These are phyloP conservation scores for Lichtheimia ornata DNA, from an alignment of 371 early-diverging fungal genomes.

Conservation along the genomic window DNA sequence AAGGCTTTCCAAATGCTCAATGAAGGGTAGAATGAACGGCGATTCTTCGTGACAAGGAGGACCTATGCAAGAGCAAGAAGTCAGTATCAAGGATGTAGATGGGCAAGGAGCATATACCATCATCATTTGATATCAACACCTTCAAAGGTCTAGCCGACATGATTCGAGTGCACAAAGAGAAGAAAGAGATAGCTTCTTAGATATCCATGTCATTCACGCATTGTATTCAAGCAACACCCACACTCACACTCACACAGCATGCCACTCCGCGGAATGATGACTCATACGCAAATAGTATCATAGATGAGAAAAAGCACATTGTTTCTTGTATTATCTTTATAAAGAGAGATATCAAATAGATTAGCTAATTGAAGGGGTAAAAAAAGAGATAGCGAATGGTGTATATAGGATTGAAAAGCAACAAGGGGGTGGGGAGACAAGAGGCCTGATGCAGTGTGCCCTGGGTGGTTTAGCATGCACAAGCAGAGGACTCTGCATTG, in stretches of 20 bases:
- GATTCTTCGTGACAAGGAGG: constrained; percentile 42
- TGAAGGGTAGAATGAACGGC: constrained; percentile 43
- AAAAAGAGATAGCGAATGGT: too few species aligned
- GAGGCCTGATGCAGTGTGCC: neutral
- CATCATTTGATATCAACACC: constrained; percentile 41
- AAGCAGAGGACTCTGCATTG: constrained; percentile 28
- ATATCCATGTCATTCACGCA: neutral
- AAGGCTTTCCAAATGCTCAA: constrained; percentile 36
- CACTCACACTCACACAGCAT: too few species aligned
- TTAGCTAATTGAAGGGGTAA: too few species aligned
- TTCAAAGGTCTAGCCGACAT: constrained; percentile 20
- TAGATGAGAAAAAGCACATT: too few species aligned
- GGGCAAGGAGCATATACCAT: constrained; percentile 24
- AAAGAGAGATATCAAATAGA: too few species aligned
- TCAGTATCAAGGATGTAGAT: neutral
- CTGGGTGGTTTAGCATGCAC: constrained; percentile 32
- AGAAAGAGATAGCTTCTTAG: neutral
- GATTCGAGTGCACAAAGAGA: neutral
- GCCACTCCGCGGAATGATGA: too few species aligned
- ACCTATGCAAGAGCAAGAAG: constrained; percentile 13
- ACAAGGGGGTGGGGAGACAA: neutral
- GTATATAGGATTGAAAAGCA: too few species aligned
- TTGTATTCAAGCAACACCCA: too few species aligned
- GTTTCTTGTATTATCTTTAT: too few species aligned
- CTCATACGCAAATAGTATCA: too few species aligned